Conservation (phyloP, 352 stramenopile species). For the Phytophthora aleatoria region DNA sequence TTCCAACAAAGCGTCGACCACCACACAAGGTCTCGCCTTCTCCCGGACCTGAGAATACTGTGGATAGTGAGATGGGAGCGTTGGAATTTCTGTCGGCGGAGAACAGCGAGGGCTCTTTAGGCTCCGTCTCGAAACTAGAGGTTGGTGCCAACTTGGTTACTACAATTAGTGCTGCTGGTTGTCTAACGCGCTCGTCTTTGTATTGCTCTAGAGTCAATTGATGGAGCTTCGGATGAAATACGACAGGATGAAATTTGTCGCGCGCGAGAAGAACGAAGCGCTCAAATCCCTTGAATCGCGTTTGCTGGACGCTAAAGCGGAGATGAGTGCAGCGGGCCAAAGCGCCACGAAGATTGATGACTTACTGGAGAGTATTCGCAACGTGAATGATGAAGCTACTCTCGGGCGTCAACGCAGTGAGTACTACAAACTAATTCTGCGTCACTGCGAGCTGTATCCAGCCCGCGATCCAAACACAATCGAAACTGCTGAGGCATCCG, state of each 20-base stretch:
- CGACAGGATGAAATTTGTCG: constrained; percentile 75
- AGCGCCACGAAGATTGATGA: constrained; percentile 62
- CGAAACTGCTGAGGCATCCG: constrained; percentile 62
- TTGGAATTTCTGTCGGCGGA: constrained; percentile 74
- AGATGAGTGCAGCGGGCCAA: constrained; percentile 47
- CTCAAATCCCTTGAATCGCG: constrained; percentile 62
- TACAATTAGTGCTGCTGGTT: not conserved
- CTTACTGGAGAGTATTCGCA: constrained; percentile 68
- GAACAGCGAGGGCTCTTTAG: constrained; percentile 51
- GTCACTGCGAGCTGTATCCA: constrained; percentile 79
- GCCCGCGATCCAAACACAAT: constrained; percentile 82
- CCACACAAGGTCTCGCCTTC: constrained; percentile 12
- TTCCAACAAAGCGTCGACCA: constrained; percentile 19
- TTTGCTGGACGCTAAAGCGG: constrained; percentile 56
- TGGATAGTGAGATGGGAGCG: constrained; percentile 49
- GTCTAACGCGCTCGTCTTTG: constrained; percentile 42
- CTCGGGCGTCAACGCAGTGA: constrained; percentile 71
- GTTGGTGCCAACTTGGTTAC: constrained; percentile 23
- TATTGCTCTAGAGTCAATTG: constrained; percentile 45
- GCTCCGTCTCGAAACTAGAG: constrained; percentile 65
- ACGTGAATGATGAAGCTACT: constrained; percentile 61
- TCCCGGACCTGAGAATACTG: constrained; percentile 22
- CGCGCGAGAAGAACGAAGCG: constrained; percentile 56
- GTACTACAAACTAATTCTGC: constrained; percentile 82
- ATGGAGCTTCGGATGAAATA: constrained; percentile 73